Evolutionary conservation across 2,329 filamentous ascomycete genomes (phyloP).

Genomic region (Penicillium fuscoglaucum): DNA sequence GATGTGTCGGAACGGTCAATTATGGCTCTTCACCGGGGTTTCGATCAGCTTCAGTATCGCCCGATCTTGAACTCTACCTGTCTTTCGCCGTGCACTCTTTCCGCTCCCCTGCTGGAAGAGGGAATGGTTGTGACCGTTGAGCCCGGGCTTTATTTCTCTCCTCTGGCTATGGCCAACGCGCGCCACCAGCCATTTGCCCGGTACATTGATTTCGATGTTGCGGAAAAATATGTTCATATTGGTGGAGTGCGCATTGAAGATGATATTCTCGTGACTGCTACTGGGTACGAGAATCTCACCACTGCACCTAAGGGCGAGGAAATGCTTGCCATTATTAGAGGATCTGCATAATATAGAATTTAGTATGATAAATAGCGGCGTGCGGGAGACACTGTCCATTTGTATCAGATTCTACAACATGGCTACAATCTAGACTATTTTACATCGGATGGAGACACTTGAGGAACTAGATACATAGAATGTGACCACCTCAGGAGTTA

Average conservation of each 20-base stretch:
- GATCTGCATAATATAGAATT: constrained; percentile 8
- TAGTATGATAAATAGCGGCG: not conserved
- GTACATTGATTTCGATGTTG: constrained; percentile 44
- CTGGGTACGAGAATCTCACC: constrained; percentile 71
- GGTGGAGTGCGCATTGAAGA: constrained; percentile 50
- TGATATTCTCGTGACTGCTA: constrained; percentile 70
- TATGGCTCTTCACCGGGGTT: constrained; percentile 25
- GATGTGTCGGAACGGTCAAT: constrained; percentile 43
- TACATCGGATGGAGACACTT: not conserved
- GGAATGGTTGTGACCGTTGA: constrained; percentile 60
- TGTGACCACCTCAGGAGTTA: not conserved
- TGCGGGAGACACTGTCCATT: not conserved
- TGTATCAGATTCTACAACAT: not conserved
- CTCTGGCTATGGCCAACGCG: constrained; percentile 38
- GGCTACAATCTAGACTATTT: not conserved
- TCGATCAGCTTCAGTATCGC: not conserved
- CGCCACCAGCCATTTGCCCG: constrained; percentile 32
- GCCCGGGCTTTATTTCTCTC: constrained; percentile 52
- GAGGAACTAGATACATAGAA: not conserved
- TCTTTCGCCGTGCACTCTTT: constrained; percentile 35
- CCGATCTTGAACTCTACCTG: constrained; percentile 10
- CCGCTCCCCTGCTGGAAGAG: constrained; percentile 45
- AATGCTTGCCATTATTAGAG: constrained; percentile 43
- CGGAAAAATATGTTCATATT: constrained; percentile 42
- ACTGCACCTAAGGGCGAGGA: constrained; percentile 67